Conservation (phyloP, 2,329 filamentous ascomycete species). For the Cladosporium colombiae region DNA sequence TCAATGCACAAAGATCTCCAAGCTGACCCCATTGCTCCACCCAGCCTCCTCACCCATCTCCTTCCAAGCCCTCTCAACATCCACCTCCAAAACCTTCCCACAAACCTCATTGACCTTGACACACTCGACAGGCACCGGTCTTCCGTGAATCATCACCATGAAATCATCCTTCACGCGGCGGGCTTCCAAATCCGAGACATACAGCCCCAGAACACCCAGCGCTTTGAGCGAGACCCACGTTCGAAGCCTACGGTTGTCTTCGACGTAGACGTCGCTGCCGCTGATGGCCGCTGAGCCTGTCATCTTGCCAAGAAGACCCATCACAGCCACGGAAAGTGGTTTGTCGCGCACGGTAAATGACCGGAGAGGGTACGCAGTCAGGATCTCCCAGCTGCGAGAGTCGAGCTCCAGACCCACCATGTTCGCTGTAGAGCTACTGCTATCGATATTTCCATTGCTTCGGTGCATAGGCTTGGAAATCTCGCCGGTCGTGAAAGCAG, state of each 20-base stretch:
- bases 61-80: slow-evolving; percentile 75
- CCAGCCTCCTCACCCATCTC: slow-evolving; percentile 68
- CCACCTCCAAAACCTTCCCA: slow-evolving; percentile 70
- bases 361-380: slow-evolving; percentile 70
- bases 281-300: slow-evolving; percentile 79
- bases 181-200: slow-evolving; percentile 67
- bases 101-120: slow-evolving; percentile 47
- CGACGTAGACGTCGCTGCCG: slow-evolving; percentile 59
- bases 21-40: slow-evolving; percentile 77
- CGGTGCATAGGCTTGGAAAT: slow-evolving; percentile 55
- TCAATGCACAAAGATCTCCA: slow-evolving; percentile 59
- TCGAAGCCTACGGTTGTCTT: slow-evolving; percentile 62
- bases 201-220: slow-evolving; percentile 75
- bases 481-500: slow-evolving; percentile 68
- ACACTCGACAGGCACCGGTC: slow-evolving; percentile 66
- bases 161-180: slow-evolving; percentile 42
- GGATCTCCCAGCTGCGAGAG: slow-evolving; percentile 73
- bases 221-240: slow-evolving; percentile 76
- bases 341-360: slow-evolving; percentile 51
- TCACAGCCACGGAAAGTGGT: slow-evolving; percentile 61
- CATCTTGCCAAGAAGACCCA: slow-evolving; percentile 87
- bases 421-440: slow-evolving; percentile 39
- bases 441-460: background rate
- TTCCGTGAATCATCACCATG: slow-evolving; percentile 65
- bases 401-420: slow-evolving; percentile 65